Conservation (phyloP, 2,329 filamentous ascomycete genomes). For the Cytospora piceicola region DNA sequence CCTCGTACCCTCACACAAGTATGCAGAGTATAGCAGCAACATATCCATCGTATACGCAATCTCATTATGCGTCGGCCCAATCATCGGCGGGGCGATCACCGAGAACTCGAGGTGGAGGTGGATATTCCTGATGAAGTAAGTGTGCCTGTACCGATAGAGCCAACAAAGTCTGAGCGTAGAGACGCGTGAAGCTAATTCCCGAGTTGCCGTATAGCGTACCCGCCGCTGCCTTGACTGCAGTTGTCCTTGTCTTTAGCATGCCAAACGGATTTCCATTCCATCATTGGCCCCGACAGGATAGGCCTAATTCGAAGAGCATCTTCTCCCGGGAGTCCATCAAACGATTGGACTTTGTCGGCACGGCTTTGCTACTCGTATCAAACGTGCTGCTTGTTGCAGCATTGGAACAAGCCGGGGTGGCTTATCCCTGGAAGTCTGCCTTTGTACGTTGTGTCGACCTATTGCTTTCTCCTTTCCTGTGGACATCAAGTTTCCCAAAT, state of each 20-base stretch:
- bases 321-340: too few relatives aligned
- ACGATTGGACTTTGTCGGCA: conserved; percentile 1
- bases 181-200: neutral
- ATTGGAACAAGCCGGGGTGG: conserved; percentile 1
- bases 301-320: neutral
- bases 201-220: conserved; percentile 3
- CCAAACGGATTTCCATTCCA: conserved; percentile 4
- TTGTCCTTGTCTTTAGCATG: neutral
- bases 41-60: conserved; percentile 43
- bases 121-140: conserved; percentile 35
- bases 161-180: neutral
- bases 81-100: conserved; percentile 17
- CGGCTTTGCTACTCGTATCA: neutral
- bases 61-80: conserved; percentile 35
- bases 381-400: neutral
- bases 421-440: conserved; percentile 1
- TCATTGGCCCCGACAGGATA: neutral
- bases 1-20: conserved; percentile 2
- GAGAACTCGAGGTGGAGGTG: conserved; percentile 33
- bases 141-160: neutral
- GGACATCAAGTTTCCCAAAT: too few relatives aligned
- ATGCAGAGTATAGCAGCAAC: neutral
- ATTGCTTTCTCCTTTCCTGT: too few relatives aligned
- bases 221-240: neutral
- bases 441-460: too few relatives aligned